Evolutionary conservation across 2,329 filamentous ascomycete species (phyloP), one percentile per base, ranked within the genome.

Genomic region (Cordyceps javanica): DNA sequence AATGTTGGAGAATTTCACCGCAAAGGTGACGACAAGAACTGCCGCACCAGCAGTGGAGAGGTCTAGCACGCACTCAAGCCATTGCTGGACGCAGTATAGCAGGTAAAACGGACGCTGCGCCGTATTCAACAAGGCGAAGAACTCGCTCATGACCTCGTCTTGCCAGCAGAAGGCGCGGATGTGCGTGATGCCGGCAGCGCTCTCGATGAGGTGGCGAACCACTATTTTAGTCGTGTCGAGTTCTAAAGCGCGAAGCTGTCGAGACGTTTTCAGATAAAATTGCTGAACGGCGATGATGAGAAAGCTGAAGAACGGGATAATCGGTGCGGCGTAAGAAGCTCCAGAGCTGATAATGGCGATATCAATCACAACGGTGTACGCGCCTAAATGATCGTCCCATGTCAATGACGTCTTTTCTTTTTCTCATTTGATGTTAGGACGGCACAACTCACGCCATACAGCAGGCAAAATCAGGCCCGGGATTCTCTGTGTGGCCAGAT

Each of bases 51-150:
- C 73, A 1, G 78, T 74, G 2, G 78, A 66, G 10, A 80, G 64
- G 59, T 79, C 76, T 7, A 82, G 63, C 1, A 79, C 76, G 1
- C 82, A 64, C 0, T 68, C 73, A 0, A 82, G 67, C 82, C 82
- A 85, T 41, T 79, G 72, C 63, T 85, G 82, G 14, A 82, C 73
- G 30, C 75, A 75, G 54, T 73, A 78, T 7, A 84, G 69, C 1
- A 82, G 71, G 62, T 85, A 85, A 51, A 77, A 78, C 0, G 82
- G 80, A 28, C 73, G 68, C 61, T 84, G 81, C 0, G 80, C 79
- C 7, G 68, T 64, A 59, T 84, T 76, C 1, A 85, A 67, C 0
- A 80, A 69, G 3, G 62, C 59, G n/a, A 75, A 66, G 55, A 78
- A 80, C 58, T 73, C 73, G 25, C 72, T 62, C 30, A 73, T 68